Percentiles rank a stretch among this genome's conserved stretches.
Evolutionary conservation across 306 rosid species (phyloP).

Genomic region (Hippophae gyantsensis): DNA sequence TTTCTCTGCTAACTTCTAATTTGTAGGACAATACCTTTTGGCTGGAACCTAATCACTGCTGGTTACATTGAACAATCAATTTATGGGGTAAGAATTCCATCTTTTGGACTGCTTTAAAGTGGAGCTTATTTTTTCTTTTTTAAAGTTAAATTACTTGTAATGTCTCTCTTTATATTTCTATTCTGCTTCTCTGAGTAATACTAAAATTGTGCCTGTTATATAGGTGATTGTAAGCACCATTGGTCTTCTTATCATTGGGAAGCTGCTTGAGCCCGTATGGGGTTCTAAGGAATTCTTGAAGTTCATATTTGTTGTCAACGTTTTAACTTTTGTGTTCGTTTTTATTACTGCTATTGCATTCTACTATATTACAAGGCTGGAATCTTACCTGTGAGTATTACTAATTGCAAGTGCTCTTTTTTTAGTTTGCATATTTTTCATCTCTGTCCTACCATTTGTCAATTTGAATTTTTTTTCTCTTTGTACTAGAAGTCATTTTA

Average conservation of each 20-base stretch:
- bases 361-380: constrained; percentile 65
- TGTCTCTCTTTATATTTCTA: not conserved
- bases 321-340: constrained; percentile 61
- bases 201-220: constrained; percentile 13
- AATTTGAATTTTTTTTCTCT: no score
- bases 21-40: constrained; percentile 89
- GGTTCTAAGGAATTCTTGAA: constrained; percentile 85
- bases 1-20: not conserved
- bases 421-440: no score
- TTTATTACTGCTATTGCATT: constrained; percentile 80
- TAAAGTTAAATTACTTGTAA: constrained; percentile 3
- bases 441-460: no score
- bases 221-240: constrained; percentile 55
- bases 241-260: constrained; percentile 77
- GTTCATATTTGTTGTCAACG: constrained; percentile 79
- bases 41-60: constrained; percentile 78
- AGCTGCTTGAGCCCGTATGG: constrained; percentile 94
- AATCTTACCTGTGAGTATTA: constrained; percentile 72
- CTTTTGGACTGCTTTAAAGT: not conserved
- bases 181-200: not conserved
- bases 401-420: not conserved
- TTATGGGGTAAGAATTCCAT: constrained; percentile 51
- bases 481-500: no score
- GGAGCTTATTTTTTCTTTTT: not conserved
- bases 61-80: constrained; percentile 77